Base-by-base conservation (phyloP, 2,329 filamentous ascomycete genomes). In the Phialophora macrospora region DNA sequence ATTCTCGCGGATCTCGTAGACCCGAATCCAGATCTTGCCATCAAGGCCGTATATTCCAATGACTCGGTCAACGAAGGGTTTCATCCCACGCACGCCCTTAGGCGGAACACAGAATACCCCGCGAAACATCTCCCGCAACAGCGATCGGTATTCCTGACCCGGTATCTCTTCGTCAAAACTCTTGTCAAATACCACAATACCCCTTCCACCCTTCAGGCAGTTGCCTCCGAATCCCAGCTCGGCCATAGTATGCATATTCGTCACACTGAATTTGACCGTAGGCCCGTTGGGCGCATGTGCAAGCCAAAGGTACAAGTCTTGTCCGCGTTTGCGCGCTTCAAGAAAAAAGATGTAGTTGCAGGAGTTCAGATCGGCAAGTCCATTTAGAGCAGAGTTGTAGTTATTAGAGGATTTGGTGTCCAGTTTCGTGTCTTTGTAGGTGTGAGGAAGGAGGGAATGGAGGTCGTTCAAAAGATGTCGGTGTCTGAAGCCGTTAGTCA, bases 201-300 rank as follows among this genome's bases (percentile, higher is more conserved):
- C 94, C 41, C 95, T 85, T 30, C 92, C 95, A 65, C 95, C 95
- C 80, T 97, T 97, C 68, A 98, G 82, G 77, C 93, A 97, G 82
- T 99, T 99, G 61, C 95, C 95, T 17, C 93, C 93, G 78, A 99
- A 98, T 75, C 97, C 92, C 41, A 99, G 84, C 78, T 99, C 95
- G 75, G 94, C 92, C 92, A 96, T 97, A 9, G 94, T 97, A 80
- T 97, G 93, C 75, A 97, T 85, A 76, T 79, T 91, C 71, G 75
- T 76, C 34, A 77, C 74, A 58, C 76, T 77, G 69, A 80, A 79
- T 62, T 90, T 90, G 68, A 89, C 81, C 1, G 88, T 90, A 32
- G 89, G 90, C 0, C 90, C 90, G 73, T 93, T 97, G 5, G 94
- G 95, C 1, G 93, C 90, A 76, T 96, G 96, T 78, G 90, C 88